Conservation (phyloP, 768 basidiomycete genomes). For the Termitomyces sp. region DNA sequence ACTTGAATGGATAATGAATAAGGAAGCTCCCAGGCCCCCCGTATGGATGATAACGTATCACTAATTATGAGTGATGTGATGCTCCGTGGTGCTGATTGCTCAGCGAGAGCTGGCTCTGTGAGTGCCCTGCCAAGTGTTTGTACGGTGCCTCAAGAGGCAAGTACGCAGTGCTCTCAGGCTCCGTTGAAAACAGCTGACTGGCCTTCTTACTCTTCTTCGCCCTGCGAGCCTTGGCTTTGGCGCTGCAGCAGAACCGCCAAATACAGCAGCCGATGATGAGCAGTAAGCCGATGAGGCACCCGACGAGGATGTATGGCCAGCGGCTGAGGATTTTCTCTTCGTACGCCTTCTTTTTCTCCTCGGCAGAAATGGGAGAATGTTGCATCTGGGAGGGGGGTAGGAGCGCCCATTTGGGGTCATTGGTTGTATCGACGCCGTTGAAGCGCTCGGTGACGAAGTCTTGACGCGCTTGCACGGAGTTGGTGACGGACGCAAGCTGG, state of each 20-base stretch:
- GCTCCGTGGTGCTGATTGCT: slow-evolving; percentile 1
- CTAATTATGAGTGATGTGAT: background rate
- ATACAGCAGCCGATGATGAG: slow-evolving; percentile 47
- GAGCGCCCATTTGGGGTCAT: slow-evolving; percentile 53
- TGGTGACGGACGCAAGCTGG: slow-evolving; percentile 64
- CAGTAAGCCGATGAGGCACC: slow-evolving; percentile 51
- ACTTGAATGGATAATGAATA: background rate
- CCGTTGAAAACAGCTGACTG: slow-evolving; percentile 22
- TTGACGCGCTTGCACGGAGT: slow-evolving; percentile 48
- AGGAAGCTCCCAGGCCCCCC: background rate
- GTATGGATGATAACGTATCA: background rate
- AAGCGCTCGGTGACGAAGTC: slow-evolving; percentile 69
- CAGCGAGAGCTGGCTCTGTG: slow-evolving; percentile 17
- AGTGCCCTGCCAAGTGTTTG: slow-evolving; percentile 8
- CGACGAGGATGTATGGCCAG: slow-evolving; percentile 72
- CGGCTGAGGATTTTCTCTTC: slow-evolving; percentile 64
- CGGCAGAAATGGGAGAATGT: slow-evolving; percentile 60
- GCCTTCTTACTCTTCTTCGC: slow-evolving; percentile 20
- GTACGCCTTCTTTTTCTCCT: slow-evolving; percentile 66
- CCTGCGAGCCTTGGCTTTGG: slow-evolving; percentile 20
- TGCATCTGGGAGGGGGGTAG: slow-evolving; percentile 58
- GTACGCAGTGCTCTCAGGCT: slow-evolving; percentile 29
- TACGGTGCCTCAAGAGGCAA: slow-evolving; percentile 26
- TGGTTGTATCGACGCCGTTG: slow-evolving; percentile 56
- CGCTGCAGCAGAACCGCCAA: slow-evolving; percentile 60